Evolutionary conservation across 192 early-diverging fungal genomes (phyloP).

Genomic region (Diversispora epigaea): DNA sequence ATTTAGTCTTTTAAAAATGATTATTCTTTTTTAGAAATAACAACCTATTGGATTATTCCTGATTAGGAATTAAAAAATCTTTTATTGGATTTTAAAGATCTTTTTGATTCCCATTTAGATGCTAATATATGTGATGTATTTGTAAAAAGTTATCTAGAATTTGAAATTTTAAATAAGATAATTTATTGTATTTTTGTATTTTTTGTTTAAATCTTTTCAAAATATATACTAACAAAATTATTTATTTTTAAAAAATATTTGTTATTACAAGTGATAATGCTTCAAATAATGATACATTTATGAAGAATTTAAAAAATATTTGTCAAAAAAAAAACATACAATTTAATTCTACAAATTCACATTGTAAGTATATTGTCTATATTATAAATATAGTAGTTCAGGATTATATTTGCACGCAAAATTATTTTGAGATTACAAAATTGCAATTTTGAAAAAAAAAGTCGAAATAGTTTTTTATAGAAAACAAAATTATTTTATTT

Average conservation of each 20-base stretch:
- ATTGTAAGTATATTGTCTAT: background rate
- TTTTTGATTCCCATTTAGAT: background rate
- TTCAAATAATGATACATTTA: slow-evolving; percentile 17
- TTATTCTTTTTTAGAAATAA: slow-evolving; percentile 11
- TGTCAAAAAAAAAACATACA: background rate
- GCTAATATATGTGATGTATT: background rate
- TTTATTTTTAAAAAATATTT: background rate
- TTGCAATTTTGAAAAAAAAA: no score
- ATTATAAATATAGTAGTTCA: slow-evolving; percentile 15
- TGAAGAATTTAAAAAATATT: slow-evolving; percentile 4
- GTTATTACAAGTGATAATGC: slow-evolving; percentile 14
- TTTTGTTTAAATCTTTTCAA: no score
- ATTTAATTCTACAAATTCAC: slow-evolving; percentile 2
- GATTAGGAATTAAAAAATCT: background rate
- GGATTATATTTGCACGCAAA: no score
- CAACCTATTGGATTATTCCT: background rate
- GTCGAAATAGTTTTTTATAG: no score
- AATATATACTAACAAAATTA: no score
- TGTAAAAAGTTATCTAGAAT: background rate
- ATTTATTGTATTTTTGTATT: background rate
- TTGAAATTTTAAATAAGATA: background rate
- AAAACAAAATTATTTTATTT: no score
- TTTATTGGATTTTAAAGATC: slow-evolving; percentile 11
- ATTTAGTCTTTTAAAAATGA: background rate
- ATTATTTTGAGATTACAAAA: no score